phyloP scores from a whole-genome alignment of 2,329 filamentous ascomycete species.

The Arthrinium phaeospermum region DNA sequence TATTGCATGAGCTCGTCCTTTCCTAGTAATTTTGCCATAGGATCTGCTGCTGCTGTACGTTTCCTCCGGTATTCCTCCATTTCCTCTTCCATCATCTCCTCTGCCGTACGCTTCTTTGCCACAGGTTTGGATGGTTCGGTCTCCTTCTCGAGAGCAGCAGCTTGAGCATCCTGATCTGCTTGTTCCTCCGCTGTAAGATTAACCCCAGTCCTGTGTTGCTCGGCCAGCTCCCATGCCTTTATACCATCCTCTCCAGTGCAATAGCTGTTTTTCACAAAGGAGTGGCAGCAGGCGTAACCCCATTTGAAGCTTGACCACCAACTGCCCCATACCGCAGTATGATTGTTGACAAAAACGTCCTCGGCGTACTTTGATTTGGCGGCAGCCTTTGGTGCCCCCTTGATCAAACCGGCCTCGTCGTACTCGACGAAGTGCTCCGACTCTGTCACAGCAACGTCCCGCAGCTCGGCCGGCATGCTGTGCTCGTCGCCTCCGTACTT shows the following conservation, averaged over 20 bases:
- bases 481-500: conserved; percentile 80
- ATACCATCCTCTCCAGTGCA: conserved; percentile 93
- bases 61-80: conserved; percentile 86
- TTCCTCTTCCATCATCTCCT: conserved; percentile 85
- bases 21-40: conserved; percentile 83
- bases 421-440: conserved; percentile 93
- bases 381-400: conserved; percentile 77
- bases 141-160: conserved; percentile 27
- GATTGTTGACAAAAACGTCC: conserved; percentile 87
- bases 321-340: conserved; percentile 91
- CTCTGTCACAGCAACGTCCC: conserved; percentile 73
- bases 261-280: conserved; percentile 93
- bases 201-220: conserved; percentile 60
- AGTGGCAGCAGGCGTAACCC: conserved; percentile 97
- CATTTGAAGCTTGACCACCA: conserved; percentile 97
- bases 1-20: conserved; percentile 69
- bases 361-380: conserved; percentile 92
- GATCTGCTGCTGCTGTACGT: conserved; percentile 75
- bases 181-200: conserved; percentile 43
- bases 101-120: conserved; percentile 73
- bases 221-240: conserved; percentile 77
- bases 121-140: conserved; percentile 30
- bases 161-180: conserved; percentile 31
- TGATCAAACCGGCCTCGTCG: conserved; percentile 86
- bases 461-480: conserved; percentile 64